Base-by-base conservation (phyloP, 108 stramenopile species). In the Mediolabrus comicus region DNA sequence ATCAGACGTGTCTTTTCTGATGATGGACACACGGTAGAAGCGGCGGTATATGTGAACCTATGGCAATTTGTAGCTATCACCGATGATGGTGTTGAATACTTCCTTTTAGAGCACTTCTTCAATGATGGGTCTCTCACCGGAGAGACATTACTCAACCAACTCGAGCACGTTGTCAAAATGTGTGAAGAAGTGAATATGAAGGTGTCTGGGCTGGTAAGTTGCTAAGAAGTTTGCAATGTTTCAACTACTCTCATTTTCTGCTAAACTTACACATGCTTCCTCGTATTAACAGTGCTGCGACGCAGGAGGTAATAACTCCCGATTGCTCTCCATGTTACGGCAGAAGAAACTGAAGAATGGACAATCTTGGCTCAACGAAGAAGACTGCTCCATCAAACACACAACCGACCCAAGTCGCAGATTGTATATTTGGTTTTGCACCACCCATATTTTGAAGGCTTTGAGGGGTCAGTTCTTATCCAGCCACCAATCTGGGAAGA, bases 31-130 rank as follows among this genome's bases (percentile, higher is more conserved):
- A 36, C 34, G 2, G 36, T 39, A 16, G 38, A 62, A n/a, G 36
- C 61, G 12, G 61, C 61, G 24, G 41, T 25, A 3, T 41, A 38
- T 4, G 61, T 62, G 0, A 62, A 41, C 5, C 61, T 41, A 62
- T 62, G 61, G 61, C 33, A 60, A 22, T 57, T 27, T 17, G 41
- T 43, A 0, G 41, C 41, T 17, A 43, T 43, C 16, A 43, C 41
- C 0, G 41, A 16, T 43, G 41, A 43, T 3, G 41, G 41, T 3
- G 16, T 43, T 43, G 41, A 43, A 43, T 43, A 17, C 6, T 17
- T 43, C 17, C 3, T 43, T 3, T 0, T 43, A 5, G 41, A 43
- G 6, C 41, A 43, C 16, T 43, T 43, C 41, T 43, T 3, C 41
- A 43, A 43, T 16, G 16, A 17, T 43, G 41, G 41, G 16, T 43